Evolutionary conservation across 2,329 filamentous ascomycete genomes (phyloP).

Genomic region (Colletotrichum sp.): DNA sequence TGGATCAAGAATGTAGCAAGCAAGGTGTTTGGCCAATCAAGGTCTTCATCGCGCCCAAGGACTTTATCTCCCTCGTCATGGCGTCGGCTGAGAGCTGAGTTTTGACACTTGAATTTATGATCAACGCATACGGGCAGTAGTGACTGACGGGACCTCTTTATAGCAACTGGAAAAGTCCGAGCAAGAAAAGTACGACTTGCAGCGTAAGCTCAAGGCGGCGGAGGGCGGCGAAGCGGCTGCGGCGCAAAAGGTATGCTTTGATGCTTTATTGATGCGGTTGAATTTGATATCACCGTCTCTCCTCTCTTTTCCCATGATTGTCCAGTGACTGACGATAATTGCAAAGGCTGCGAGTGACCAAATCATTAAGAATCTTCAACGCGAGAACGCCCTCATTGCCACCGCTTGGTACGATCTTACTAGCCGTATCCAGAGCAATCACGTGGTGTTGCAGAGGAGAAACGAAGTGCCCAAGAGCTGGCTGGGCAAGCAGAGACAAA

Average conservation of each 20-base stretch:
- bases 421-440: conserved; percentile 80
- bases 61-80: not conserved
- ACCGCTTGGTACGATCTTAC: conserved; percentile 89
- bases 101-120: not conserved
- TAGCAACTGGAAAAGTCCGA: conserved; percentile 66
- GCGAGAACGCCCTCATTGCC: conserved; percentile 79
- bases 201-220: conserved; percentile 58
- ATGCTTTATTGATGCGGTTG: not conserved
- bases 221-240: conserved; percentile 54
- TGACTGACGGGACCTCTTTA: conserved; percentile 25
- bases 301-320: not conserved
- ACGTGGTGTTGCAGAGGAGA: conserved; percentile 77
- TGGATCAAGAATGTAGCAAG: not conserved
- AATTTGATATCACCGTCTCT: not conserved
- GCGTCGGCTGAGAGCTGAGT: not conserved
- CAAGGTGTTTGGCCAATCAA: not conserved
- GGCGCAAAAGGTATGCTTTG: conserved; percentile 56
- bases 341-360: conserved; percentile 56
- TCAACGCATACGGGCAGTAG: not conserved
- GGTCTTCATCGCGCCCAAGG: not conserved
- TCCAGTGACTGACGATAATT: not conserved
- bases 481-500: conserved; percentile 81
- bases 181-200: conserved; percentile 60
- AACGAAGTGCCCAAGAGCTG: conserved; percentile 80
- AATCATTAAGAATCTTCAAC: conserved; percentile 71